These are phyloP conservation scores for Tricholoma matsutake DNA, from an alignment of 768 basidiomycete species.

Conservation along the genomic window DNA sequence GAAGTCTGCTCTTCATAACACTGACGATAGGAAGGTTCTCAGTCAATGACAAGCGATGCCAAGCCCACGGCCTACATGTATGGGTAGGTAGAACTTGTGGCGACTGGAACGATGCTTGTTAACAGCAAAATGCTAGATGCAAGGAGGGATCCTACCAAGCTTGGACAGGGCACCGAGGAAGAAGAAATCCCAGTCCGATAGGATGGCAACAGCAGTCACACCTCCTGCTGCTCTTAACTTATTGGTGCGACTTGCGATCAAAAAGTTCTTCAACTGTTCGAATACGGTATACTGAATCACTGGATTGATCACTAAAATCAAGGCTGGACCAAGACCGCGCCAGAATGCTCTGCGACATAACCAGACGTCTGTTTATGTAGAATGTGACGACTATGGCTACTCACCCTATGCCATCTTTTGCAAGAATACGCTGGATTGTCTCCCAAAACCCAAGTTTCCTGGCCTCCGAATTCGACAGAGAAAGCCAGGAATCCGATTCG, in stretches of 20 bases:
- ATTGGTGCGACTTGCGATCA: slow-evolving; percentile 61
- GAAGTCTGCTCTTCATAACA: slow-evolving; percentile 76
- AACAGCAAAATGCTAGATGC: background rate
- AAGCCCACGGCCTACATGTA: slow-evolving; percentile 37
- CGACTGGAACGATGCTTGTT: slow-evolving; percentile 30
- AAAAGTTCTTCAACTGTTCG: slow-evolving; percentile 88
- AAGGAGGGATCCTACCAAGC: slow-evolving; percentile 48
- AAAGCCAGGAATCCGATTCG: slow-evolving; percentile 22
- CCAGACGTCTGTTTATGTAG: slow-evolving; percentile 4
- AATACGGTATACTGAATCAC: slow-evolving; percentile 94
- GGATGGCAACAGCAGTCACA: slow-evolving; percentile 42
- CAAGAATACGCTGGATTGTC: slow-evolving; percentile 65
- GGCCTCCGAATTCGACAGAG: slow-evolving; percentile 26
- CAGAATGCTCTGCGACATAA: slow-evolving; percentile 62
- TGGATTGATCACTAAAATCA: slow-evolving; percentile 91
- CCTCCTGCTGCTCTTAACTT: slow-evolving; percentile 47
- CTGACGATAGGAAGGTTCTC: slow-evolving; percentile 26
- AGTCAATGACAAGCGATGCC: background rate
- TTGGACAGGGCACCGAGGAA: slow-evolving; percentile 93
- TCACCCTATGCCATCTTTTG: slow-evolving; percentile 62
- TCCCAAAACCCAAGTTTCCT: slow-evolving; percentile 62
- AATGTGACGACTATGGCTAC: slow-evolving; percentile 3
- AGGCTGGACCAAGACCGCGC: slow-evolving; percentile 91
- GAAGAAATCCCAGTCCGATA: slow-evolving; percentile 91
- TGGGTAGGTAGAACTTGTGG: slow-evolving; percentile 47